Conservation (phyloP, 2,329 filamentous ascomycete genomes). For the Tolypocladium capitatum region DNA sequence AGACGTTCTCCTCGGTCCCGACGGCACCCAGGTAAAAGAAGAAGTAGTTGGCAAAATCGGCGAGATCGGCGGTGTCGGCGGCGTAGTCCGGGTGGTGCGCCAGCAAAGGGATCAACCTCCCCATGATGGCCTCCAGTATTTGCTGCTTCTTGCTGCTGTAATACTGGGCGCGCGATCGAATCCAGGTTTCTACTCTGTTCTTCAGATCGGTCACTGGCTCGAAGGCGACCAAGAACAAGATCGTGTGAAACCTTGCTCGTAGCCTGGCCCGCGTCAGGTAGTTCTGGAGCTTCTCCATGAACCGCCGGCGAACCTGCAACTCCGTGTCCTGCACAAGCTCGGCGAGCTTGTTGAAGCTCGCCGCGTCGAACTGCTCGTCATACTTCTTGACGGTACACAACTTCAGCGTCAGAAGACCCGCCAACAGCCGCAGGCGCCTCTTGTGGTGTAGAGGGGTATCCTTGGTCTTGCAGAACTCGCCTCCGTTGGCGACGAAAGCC, state of each 20-base stretch:
- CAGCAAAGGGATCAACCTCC: constrained; percentile 72
- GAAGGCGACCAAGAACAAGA: constrained; percentile 82
- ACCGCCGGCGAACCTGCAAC: constrained; percentile 60
- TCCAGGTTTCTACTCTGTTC: constrained; percentile 71
- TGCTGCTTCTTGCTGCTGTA: constrained; percentile 46
- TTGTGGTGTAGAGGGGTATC: constrained; percentile 68
- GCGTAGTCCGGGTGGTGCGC: constrained; percentile 90
- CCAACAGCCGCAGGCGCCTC: constrained; percentile 66
- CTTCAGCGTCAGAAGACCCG: constrained; percentile 71
- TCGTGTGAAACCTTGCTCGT: constrained; percentile 68
- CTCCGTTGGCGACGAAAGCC: constrained; percentile 59
- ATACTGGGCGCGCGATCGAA: constrained; percentile 62
- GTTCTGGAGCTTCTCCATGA: constrained; percentile 80
- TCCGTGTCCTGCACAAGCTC: constrained; percentile 69
- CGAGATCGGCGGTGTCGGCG: constrained; percentile 49
- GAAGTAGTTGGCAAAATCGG: constrained; percentile 78
- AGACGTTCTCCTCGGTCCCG: constrained; percentile 75
- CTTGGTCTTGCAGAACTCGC: constrained; percentile 64
- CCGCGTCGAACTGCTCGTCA: constrained; percentile 59
- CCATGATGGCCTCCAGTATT: constrained; percentile 68
- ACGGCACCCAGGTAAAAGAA: constrained; percentile 77
- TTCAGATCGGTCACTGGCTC: constrained; percentile 68
- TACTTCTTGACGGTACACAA: constrained; percentile 64
- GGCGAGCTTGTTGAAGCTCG: constrained; percentile 70
- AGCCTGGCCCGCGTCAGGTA: constrained; percentile 65